Percentiles rank a stretch among this genome's conserved stretches.
Conservation (phyloP, 1,284 basidiomycete species). For the Athelia sp. region DNA sequence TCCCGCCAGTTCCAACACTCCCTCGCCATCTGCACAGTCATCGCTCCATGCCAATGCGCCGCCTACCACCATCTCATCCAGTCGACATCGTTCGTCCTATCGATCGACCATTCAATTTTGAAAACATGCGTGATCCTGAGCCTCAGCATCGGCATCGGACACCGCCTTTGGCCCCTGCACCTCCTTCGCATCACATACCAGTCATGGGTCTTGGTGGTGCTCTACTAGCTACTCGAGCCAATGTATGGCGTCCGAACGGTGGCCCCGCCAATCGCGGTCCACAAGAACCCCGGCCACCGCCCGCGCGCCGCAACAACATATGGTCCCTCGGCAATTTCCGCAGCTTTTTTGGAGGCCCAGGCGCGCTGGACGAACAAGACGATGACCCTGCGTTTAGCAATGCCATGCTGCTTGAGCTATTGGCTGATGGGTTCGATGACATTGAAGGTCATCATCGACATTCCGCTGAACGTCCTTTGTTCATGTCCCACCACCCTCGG, state of each 20-base stretch:
- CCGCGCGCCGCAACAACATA: not conserved
- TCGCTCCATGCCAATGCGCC: constrained; percentile 15
- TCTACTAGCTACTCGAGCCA: constrained; percentile 42
- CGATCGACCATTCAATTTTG: constrained; percentile 40
- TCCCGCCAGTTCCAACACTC: constrained; percentile 35
- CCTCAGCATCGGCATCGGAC: constrained; percentile 13
- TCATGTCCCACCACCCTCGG: constrained; percentile 5
- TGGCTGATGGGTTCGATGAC: too few species aligned
- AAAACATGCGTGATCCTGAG: constrained; percentile 23
- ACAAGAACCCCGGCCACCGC: not conserved
- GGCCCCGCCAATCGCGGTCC: constrained; percentile 9
- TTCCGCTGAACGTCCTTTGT: constrained; percentile 2
- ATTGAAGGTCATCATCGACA: too few species aligned
- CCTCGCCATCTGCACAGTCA: constrained; percentile 26
- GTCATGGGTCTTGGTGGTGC: constrained; percentile 67
- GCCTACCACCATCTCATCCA: constrained; percentile 15
- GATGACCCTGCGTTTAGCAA: constrained; percentile 7
- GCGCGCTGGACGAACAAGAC: not conserved
- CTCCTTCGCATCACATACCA: constrained; percentile 51
- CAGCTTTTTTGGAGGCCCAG: not conserved
- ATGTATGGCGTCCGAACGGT: constrained; percentile 21
- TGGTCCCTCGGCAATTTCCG: constrained; percentile 1
- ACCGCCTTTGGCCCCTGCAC: constrained; percentile 24
- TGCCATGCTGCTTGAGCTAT: not conserved
- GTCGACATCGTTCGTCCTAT: constrained; percentile 34